Base-by-base conservation (phyloP, 2,329 filamentous ascomycete species). In the Fusarium mangiferae region DNA sequence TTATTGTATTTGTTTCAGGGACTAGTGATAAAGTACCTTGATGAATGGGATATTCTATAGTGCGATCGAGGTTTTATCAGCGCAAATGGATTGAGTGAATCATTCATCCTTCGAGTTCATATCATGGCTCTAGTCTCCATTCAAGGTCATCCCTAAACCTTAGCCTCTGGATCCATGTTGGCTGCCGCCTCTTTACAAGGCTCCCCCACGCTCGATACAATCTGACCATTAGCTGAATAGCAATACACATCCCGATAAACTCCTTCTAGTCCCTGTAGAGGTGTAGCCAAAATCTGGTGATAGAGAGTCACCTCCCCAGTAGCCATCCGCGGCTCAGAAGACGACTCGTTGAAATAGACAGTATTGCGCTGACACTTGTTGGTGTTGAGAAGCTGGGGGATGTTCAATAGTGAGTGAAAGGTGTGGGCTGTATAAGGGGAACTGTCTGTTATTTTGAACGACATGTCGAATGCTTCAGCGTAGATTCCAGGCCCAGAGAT, bases 281-380 rank as follows among this genome's bases (percentile, higher is more conserved):
- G 65, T 1, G 67, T 70, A 6, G 17, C 65, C 7, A 65, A 0
- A 6, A 70, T 70, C 14, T 69, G 59, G 8, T 70, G 65, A 24
- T 70, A 70, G 1, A 70, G 52, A 3, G 65, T 69, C 2, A 70
- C 38, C 6, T 69, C 65, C 2, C 20, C 67, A 17, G 69, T 15
- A 24, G 48, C 65, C 67, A 69, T 69, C n/a, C 30, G 58, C 0
- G 65, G 67, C 11, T 59, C 41, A 2, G 65, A 44, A 49, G 48
- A 59, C 0, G 67, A 41, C 9, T 68, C 67, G 9, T 69, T 70
- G 12, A 70, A 70, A 10, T 70, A 70, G 2, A 69, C 17, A 3
- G 67, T 69, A 5, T 70, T 69, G 6, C 65, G 58, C 18, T 70
- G 67, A 18, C 67, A 69, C 7, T 70, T 69, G 4, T 42, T 42